Evolutionary conservation across 371 early-diverging fungal genomes (phyloP), one percentile per base, ranked within the genome.

Genomic region (Haplosporangium sp.): DNA sequence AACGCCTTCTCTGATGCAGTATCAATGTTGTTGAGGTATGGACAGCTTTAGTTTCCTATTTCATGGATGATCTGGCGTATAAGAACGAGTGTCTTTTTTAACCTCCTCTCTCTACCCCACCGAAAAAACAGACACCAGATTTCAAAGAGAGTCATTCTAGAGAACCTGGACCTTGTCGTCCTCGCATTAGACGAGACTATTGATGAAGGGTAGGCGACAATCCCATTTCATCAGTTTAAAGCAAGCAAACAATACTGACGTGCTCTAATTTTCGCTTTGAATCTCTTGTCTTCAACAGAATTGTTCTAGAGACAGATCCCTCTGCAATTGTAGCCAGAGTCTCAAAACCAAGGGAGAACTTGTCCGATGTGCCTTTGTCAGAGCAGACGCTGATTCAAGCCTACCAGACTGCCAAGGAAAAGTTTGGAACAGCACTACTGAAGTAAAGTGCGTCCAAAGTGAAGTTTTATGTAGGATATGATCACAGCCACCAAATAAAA

Each of bases 111-210:
- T 48, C 11, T 87, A 27, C n/a, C n/a, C 4, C 4, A 34, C 57
- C n/a, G 27, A 8, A 57, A 19, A 19, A 20, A 8, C 34, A 93
- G 93, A 85, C 92, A 90, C 66, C 96, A 95, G 84, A 91, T 97
- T 53, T 97, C 97, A 83, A 97, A 97, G 84, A 92, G 97, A 56
- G 87, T 92, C 53, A 86, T 98, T 15, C 85, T 97, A 73, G 97
- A 97, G 83, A 93, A 95, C 85, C 86, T 95, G 65, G 99, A 98
- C 85, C 84, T 95, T 56, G 94, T 96, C 1, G 92, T 95, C 40
- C 89, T 98, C 45, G 95, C 95, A 11, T 83, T 98, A 66, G 99
- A 98, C 85, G 99, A 98, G 82, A 93, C 94, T 42, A 94, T 98
- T 35, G 99, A 98, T 84, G 96, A 95, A 72, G 99, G 99, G 95